phyloP scores from a whole-genome alignment of 2,329 filamentous ascomycete species.

The Colletotrichum acutatum region DNA sequence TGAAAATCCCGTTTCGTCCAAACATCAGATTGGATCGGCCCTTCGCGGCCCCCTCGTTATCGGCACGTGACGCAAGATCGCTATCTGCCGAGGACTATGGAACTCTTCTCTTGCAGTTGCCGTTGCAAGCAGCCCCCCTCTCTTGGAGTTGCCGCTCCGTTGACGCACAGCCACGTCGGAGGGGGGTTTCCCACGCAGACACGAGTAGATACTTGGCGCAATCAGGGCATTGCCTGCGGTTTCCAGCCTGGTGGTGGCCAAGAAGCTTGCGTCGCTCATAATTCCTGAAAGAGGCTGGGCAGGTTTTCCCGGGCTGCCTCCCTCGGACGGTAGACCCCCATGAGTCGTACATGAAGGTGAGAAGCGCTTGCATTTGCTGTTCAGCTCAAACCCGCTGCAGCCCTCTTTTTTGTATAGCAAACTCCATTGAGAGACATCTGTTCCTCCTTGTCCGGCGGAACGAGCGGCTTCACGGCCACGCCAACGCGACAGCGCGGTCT shows the following conservation, averaged over 20 bases:
- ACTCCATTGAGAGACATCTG: conserved; percentile 10
- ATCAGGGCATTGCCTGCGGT: conserved; percentile 15
- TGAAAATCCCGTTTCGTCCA: conserved; percentile 13
- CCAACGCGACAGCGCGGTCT: conserved; percentile 20
- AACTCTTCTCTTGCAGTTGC: conserved; percentile 33
- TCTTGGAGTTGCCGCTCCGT: conserved; percentile 25
- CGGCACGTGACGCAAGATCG: neutral
- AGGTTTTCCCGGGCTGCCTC: conserved; percentile 36
- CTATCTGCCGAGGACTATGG: neutral
- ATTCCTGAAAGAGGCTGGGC: conserved; percentile 1
- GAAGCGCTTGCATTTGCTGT: conserved; percentile 30
- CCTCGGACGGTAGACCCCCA: conserved; percentile 13
- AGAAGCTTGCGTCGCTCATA: conserved; percentile 28
- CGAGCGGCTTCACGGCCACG: conserved; percentile 28
- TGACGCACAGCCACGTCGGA: conserved; percentile 22
- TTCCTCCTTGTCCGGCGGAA: conserved; percentile 27
- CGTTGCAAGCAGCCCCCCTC: conserved; percentile 18
- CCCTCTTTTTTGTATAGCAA: conserved; percentile 4
- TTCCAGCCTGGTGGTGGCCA: conserved; percentile 16
- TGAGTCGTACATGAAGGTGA: conserved; percentile 31
- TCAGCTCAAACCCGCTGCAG: conserved; percentile 24
- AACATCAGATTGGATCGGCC: neutral
- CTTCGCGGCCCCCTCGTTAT: neutral
- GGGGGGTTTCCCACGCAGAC: conserved; percentile 6
- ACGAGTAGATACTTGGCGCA: conserved; percentile 17